Base-by-base conservation (phyloP, 768 basidiomycete genomes). In the Neoboletus brunneissimus region DNA sequence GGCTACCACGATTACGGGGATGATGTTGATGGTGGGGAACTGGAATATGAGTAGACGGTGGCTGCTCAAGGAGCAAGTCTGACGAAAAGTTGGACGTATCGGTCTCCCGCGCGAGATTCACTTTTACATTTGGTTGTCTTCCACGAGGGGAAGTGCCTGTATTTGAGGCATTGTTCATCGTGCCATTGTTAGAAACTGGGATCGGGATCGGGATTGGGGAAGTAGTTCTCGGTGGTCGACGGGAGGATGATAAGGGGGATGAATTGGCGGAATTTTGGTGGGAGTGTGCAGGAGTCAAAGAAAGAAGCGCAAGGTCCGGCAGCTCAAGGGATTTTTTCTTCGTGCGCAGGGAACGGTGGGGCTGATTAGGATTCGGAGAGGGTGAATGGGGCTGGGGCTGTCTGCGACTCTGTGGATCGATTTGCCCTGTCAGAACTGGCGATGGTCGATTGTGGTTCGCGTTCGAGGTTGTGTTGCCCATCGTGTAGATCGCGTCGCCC, bases 291-390 rank as follows among this genome's bases (percentile, higher is more conserved):
- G 78, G 77, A 54, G 80, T 77, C 58, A 81, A 64, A 44, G 79
- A 72, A 60, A 81, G 77, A 56, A 74, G 72, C 13, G 80, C 80
- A 64, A 91, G 83, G 75, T 89, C 88, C 51, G 88, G 88, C 25
- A 91, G 78, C 67, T 91, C 87, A 20, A 91, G 81, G 0, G 86
- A 87, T 67, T 79, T 83, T 73, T 87, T 88, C 77, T 86, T 89
- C 22, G 77, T 76, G 40, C 85, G 77, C 55, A 89, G 73, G 43
- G 87, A 86, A 32, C 77, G 76, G 69, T 88, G 86, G 1, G 84
- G 77, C 65, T 72, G 71, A 56, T 72, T 71, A 46, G 71, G 66
- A 42, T 69, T 69, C 1, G 81, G 78, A 38, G 78, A 77, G 35
- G 72, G 72, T 4, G 77, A 79, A 57, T 64, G 65, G 12, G 72